Percentiles rank a stretch among this genome's conserved stretches.
Conservation (phyloP, 768 basidiomycete species). For the Auriscalpium microsporum region DNA sequence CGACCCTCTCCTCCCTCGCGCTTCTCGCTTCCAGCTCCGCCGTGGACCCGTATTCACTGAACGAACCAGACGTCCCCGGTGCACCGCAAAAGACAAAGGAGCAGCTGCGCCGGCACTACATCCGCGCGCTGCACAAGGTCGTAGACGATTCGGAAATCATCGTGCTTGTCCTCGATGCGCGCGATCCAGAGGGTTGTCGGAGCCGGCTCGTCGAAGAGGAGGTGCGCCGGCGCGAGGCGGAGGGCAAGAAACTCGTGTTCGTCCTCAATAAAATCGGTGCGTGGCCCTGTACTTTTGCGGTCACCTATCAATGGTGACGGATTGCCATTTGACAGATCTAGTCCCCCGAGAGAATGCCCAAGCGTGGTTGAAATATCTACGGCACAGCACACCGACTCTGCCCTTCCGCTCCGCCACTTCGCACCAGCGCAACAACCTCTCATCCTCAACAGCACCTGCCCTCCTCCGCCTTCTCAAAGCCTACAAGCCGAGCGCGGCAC, state of each 20-base stretch:
- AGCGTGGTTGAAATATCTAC: conserved; percentile 84
- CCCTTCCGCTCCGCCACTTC: conserved; percentile 80
- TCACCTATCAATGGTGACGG: neutral
- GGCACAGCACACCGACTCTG: conserved; percentile 86
- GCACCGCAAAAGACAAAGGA: conserved; percentile 47
- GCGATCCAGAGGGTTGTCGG: conserved; percentile 91
- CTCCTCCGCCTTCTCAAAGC: conserved; percentile 79
- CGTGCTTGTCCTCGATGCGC: conserved; percentile 83
- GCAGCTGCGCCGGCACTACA: conserved; percentile 63
- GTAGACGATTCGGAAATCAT: conserved; percentile 90
- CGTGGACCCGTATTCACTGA: conserved; percentile 25
- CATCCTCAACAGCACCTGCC: conserved; percentile 65
- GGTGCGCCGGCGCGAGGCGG: conserved; percentile 72
- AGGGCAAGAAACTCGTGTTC: conserved; percentile 88
- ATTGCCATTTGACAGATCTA: conserved; percentile 50
- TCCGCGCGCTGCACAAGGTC: conserved; percentile 81
- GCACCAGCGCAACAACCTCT: conserved; percentile 73
- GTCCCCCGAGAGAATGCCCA: conserved; percentile 84
- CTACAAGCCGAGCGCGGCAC: conserved; percentile 56
- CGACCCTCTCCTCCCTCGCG: conserved; percentile 56
- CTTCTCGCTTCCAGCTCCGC: conserved; percentile 33
- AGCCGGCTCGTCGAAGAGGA: conserved; percentile 93
- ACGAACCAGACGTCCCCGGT: conserved; percentile 19
- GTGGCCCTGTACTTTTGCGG: conserved; percentile 18
- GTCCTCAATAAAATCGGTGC: conserved; percentile 96